Conservation (phyloP, 1,284 basidiomycete species). For the Cutaneotrichosporon sp. region DNA sequence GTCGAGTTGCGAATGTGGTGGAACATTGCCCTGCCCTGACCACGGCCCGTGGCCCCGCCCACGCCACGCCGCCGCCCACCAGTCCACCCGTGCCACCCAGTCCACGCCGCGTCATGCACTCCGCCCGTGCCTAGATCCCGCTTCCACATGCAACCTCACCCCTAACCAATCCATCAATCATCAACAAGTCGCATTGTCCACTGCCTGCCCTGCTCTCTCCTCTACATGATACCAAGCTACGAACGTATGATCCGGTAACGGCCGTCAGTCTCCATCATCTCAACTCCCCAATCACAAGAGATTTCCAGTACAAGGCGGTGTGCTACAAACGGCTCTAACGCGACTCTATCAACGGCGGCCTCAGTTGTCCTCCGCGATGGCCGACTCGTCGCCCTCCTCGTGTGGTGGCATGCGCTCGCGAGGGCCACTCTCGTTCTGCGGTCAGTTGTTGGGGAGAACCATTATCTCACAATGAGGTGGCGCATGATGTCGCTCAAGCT, state of each 20-base stretch:
- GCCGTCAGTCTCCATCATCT: neutral
- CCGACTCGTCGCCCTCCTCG: slow-evolving; percentile 18
- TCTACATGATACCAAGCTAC: too few species aligned
- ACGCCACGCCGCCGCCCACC: too few species aligned
- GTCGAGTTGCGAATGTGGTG: slow-evolving; percentile 7
- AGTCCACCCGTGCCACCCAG: too few species aligned
- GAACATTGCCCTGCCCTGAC: slow-evolving; percentile 7
- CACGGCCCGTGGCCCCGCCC: neutral
- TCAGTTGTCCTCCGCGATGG: slow-evolving; percentile 6
- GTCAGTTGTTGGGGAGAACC: neutral
- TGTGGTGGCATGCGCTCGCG: slow-evolving; percentile 10
- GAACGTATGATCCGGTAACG: too few species aligned
- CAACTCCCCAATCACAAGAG: neutral
- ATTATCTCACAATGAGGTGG: slow-evolving; percentile 70
- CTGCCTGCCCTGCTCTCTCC: too few species aligned
- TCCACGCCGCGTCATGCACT: neutral
- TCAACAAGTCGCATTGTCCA: too few species aligned
- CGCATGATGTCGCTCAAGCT: slow-evolving; percentile 87
- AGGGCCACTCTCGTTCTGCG: slow-evolving; percentile 13
- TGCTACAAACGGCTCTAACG: slow-evolving; percentile 13
- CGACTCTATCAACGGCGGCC: neutral
- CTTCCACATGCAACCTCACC: too few species aligned
- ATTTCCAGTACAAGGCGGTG: slow-evolving; percentile 5
- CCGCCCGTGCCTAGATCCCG: neutral
- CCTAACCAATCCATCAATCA: too few species aligned